Evolutionary conservation across 2,329 filamentous ascomycete genomes (phyloP).

Genomic region (Didymella segeticola): DNA sequence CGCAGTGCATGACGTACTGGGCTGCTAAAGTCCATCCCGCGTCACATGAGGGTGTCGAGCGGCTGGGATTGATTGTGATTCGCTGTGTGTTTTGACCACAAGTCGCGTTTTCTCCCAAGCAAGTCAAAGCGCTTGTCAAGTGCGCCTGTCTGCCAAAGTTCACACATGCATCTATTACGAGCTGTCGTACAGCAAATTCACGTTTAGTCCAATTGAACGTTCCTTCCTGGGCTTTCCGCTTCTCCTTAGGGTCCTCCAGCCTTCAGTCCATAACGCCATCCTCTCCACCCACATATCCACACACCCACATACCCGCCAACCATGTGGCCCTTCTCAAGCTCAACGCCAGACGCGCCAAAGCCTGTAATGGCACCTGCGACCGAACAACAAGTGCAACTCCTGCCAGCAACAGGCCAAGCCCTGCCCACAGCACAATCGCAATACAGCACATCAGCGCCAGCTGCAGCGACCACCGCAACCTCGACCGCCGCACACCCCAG

Average conservation of each 20-base stretch:
- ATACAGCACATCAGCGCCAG: constrained; percentile 20
- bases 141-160: not conserved
- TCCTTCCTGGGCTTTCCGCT: not conserved
- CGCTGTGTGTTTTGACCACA: constrained; percentile 24
- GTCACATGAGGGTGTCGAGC: constrained; percentile 32
- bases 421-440: constrained; percentile 27
- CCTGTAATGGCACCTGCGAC: constrained; percentile 12
- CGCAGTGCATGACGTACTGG: constrained; percentile 46
- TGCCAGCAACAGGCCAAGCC: constrained; percentile 20
- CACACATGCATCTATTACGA: not conserved
- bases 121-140: constrained; percentile 9
- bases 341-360: constrained; percentile 22
- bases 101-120: constrained; percentile 22
- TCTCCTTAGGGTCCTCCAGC: not conserved
- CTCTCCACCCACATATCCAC: not conserved
- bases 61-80: constrained; percentile 32
- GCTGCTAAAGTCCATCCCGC: constrained; percentile 25
- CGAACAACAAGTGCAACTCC: constrained; percentile 13
- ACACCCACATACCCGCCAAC: constrained; percentile 1
- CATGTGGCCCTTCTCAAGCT: constrained; percentile 35
- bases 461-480: too few species aligned
- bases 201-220: not conserved
- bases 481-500: constrained; percentile 21
- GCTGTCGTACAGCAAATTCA: not conserved
- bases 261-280: not conserved